phyloP scores from a whole-genome alignment of 2,329 filamentous ascomycete species.

The Pseudogymnoascus sp. region DNA sequence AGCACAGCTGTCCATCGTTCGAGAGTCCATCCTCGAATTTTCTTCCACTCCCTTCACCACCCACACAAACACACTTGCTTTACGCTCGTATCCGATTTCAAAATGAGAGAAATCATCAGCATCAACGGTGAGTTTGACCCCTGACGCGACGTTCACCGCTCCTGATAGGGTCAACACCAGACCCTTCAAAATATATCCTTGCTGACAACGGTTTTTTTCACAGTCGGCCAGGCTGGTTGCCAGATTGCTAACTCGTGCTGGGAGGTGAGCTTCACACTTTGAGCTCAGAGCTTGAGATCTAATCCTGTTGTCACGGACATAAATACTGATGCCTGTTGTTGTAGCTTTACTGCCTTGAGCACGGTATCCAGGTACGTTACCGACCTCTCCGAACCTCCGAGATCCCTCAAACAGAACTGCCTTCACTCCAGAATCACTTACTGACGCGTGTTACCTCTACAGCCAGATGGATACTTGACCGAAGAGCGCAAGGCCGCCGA shows the following conservation, averaged over 20 bases:
- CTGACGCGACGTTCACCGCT: conserved; percentile 32
- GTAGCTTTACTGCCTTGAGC: conserved; percentile 99
- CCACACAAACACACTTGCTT: conserved; percentile 9
- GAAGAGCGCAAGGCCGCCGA: conserved; percentile 93
- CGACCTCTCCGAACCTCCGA: neutral
- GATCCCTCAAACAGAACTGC: neutral
- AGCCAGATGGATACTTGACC: conserved; percentile 98
- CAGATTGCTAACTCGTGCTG: conserved; percentile 99
- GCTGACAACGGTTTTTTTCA: conserved; percentile 28
- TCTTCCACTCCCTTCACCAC: conserved; percentile 19
- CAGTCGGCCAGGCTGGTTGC: conserved; percentile 99
- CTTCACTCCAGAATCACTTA: neutral
- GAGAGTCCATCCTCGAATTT: conserved; percentile 16
- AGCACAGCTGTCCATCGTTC: conserved; percentile 14
- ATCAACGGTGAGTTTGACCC: conserved; percentile 75
- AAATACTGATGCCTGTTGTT: conserved; percentile 28
- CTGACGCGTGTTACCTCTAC: conserved; percentile 30
- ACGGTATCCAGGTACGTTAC: conserved; percentile 88
- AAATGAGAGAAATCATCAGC: conserved; percentile 98
- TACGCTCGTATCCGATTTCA: conserved; percentile 36
- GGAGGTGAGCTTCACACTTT: conserved; percentile 71
- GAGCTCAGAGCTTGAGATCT: neutral
- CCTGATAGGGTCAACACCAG: conserved; percentile 30
- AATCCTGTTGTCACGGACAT: neutral
- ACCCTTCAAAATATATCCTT: conserved; percentile 24